Evolutionary conservation across 2,329 filamentous ascomycete species (phyloP), one percentile per base, ranked within the genome.

Genomic region (Penicillium sp.): DNA sequence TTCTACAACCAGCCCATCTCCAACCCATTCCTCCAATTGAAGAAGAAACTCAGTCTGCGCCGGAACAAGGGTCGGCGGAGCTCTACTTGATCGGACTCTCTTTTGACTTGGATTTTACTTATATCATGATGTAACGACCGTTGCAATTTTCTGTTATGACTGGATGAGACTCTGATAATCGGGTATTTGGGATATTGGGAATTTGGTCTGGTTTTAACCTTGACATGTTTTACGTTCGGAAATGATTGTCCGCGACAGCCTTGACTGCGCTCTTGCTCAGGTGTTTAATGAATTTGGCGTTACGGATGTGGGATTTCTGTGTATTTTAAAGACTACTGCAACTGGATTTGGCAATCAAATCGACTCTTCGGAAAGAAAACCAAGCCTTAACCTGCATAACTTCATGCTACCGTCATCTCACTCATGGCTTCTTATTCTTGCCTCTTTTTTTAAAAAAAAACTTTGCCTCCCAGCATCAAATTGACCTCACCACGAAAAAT

Each of bases 1-100:
- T 78, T 78, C 54, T 78, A 78, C 62, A 73, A 68, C 43, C 61
- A 62, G 1, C 74, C 72, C 0, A 55, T 63, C 37, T 63, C 71
- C 5, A 74, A 73, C 33, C 72, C 72, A 8, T 74, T 75, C 52
- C 63, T 65, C 4, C 52, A 66, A 11, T 60, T 76, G 11, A 66
- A 68, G 40, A 74, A 68, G 59, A 68, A 64, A 22, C 63, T 75
- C 52, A 72, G 63, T 59, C 45, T 70, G 33, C 70, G 69, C 33
- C 70, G 71, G 30, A 68, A 67, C 35, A 71, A 70, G 45, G 64
- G 64, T 22, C 65, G 66, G 35, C 63, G 61, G 11, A 62, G 63
- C n/a, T 64, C 60, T 10, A 28, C 62, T 13, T 70, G 33, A 66
- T 37, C 30, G n/a, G 4, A 35, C 30, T 16, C 30, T 19, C 14